Evolutionary conservation across 805 yeast genomes (phyloP).

Genomic region (Pichia phayaonensis): DNA sequence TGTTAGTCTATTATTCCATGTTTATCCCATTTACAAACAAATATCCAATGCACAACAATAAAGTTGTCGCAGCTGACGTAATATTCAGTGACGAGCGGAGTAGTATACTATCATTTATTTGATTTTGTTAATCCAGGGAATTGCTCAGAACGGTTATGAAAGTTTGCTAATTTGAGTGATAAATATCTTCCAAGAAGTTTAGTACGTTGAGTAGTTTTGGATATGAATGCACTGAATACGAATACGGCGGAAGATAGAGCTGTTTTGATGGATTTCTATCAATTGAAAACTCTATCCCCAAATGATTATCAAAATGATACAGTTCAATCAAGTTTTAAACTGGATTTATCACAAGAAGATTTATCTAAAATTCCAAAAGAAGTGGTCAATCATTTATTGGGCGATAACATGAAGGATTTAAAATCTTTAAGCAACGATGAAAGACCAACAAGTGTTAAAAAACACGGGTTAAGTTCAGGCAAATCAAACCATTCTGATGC

Average conservation of each 20-base stretch:
- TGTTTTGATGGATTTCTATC: slow-evolving; percentile 31
- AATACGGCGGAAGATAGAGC: slow-evolving; percentile 10
- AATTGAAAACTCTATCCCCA: slow-evolving; percentile 37
- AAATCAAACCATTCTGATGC: slow-evolving; percentile 37
- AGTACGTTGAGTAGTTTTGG: background rate
- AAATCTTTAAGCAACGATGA: background rate
- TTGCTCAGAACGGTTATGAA: background rate
- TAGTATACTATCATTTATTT: too few relatives aligned
- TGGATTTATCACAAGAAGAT: slow-evolving; percentile 14
- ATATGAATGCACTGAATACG: slow-evolving; percentile 3
- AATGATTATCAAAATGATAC: slow-evolving; percentile 21
- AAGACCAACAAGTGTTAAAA: background rate
- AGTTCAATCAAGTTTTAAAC: slow-evolving; percentile 10
- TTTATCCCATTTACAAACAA: too few relatives aligned
- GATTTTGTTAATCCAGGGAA: too few relatives aligned
- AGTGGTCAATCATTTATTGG: slow-evolving; percentile 17
- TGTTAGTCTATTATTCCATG: too few relatives aligned
- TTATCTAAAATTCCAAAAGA: slow-evolving; percentile 19
- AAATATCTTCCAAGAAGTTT: background rate
- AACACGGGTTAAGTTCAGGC: background rate
- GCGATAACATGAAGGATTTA: slow-evolving; percentile 14
- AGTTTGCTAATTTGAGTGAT: background rate
- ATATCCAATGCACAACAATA: too few relatives aligned
- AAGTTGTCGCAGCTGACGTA: too few relatives aligned
- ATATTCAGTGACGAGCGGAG: too few relatives aligned